Conservation (phyloP, 257 asterid genomes). For the Linaria vulgaris region DNA sequence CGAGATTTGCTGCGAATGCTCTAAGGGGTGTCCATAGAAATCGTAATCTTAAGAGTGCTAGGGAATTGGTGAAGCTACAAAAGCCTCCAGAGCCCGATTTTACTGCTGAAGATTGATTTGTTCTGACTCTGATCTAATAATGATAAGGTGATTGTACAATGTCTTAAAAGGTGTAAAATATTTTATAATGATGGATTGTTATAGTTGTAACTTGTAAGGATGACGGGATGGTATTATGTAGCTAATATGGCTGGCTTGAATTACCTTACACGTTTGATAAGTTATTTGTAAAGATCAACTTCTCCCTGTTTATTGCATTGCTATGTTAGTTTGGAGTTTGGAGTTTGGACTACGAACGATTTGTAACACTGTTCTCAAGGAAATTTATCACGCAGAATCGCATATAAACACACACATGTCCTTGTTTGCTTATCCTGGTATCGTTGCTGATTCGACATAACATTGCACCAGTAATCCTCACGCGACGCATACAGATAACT, state of each 20-base stretch:
- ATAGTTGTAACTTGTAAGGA: constrained; percentile 25
- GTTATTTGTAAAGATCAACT: constrained; percentile 30
- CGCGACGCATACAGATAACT: no score
- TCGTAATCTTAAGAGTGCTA: constrained; percentile 76
- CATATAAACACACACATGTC: no score
- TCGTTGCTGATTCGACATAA: no score
- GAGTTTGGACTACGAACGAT: constrained; percentile 1
- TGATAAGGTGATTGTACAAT: constrained; percentile 21
- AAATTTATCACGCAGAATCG: neutral
- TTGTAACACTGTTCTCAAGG: constrained; percentile 3
- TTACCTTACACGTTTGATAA: neutral
- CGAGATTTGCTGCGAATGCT: constrained; percentile 84
- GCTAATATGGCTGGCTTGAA: constrained; percentile 23
- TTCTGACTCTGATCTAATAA: constrained; percentile 20
- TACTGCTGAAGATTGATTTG: constrained; percentile 69
- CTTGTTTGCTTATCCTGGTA: no score
- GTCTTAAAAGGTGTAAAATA: constrained; percentile 29
- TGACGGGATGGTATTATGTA: constrained; percentile 13
- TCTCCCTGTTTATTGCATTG: neutral
- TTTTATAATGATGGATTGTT: constrained; percentile 28
- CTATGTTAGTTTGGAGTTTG: constrained; percentile 19
- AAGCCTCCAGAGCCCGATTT: constrained; percentile 97
- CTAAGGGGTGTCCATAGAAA: constrained; percentile 86
- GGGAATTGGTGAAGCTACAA: constrained; percentile 77
- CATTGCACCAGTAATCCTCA: no score